Evolutionary conservation across 2,329 filamentous ascomycete species (phyloP).

Genomic region (Periconia digitata): DNA sequence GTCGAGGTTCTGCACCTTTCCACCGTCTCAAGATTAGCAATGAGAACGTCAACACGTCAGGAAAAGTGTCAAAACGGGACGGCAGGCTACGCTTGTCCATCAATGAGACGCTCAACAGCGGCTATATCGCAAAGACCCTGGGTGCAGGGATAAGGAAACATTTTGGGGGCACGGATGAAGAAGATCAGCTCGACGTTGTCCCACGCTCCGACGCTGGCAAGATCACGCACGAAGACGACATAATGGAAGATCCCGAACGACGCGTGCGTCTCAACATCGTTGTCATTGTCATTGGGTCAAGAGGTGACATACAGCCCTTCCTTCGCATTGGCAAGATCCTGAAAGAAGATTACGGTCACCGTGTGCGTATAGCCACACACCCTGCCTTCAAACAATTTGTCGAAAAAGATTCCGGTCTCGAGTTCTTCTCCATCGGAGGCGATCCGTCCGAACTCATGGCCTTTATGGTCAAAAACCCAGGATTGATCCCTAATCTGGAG

Average conservation of each 20-base stretch:
- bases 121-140: slow-evolving; percentile 73
- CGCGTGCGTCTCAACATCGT: slow-evolving; percentile 71
- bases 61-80: slow-evolving; percentile 66
- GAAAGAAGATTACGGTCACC: slow-evolving; percentile 70
- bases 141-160: slow-evolving; percentile 65
- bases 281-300: slow-evolving; percentile 79
- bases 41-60: slow-evolving; percentile 65
- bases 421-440: slow-evolving; percentile 80
- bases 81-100: slow-evolving; percentile 72
- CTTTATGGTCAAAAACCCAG: slow-evolving; percentile 84
- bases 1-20: slow-evolving; percentile 39
- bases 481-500: slow-evolving; percentile 73
- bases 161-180: slow-evolving; percentile 41
- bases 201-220: slow-evolving; percentile 20
- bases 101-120: slow-evolving; percentile 68
- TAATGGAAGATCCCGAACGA: slow-evolving; percentile 34
- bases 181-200: slow-evolving; percentile 34
- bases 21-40: slow-evolving; percentile 64
- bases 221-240: slow-evolving; percentile 35
- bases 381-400: slow-evolving; percentile 77
- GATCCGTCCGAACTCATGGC: slow-evolving; percentile 82
- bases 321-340: slow-evolving; percentile 72
- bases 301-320: slow-evolving; percentile 81
- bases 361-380: slow-evolving; percentile 77
- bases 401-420: slow-evolving; percentile 69